Evolutionary conservation across 345 rosid species (phyloP).

Genomic region (Salix dunnii): DNA sequence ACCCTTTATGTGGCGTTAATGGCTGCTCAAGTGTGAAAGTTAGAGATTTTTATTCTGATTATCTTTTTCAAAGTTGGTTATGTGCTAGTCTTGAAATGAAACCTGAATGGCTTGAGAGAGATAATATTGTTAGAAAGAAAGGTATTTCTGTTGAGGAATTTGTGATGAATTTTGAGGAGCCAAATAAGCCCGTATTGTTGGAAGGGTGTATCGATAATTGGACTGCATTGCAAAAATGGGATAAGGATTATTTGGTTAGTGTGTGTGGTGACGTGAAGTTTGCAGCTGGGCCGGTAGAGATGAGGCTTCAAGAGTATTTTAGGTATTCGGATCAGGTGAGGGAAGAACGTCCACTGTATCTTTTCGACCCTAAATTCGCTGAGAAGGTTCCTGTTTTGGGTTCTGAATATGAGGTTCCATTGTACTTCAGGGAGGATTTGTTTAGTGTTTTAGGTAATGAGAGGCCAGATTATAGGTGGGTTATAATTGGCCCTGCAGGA

Average conservation of each 20-base stretch:
- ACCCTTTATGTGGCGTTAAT: conserved; percentile 34
- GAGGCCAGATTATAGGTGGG: conserved; percentile 93
- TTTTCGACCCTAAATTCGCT: conserved; percentile 86
- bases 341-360: conserved; percentile 93
- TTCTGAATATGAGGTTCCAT: conserved; percentile 69
- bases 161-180: conserved; percentile 64
- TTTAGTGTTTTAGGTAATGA: conserved; percentile 73
- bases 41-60: conserved; percentile 81
- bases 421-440: conserved; percentile 79
- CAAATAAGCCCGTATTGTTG: conserved; percentile 79
- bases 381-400: conserved; percentile 72
- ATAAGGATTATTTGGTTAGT: conserved; percentile 58
- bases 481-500: conserved; percentile 88
- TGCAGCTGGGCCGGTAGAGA: conserved; percentile 81
- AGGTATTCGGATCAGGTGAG: conserved; percentile 62
- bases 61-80: conserved; percentile 91
- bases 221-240: conserved; percentile 67
- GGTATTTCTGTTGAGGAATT: conserved; percentile 75
- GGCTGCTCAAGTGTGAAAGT: conserved; percentile 33
- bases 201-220: conserved; percentile 85
- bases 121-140: conserved; percentile 65
- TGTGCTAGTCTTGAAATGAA: conserved; percentile 98
- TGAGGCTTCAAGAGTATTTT: conserved; percentile 74
- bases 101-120: conserved; percentile 86
- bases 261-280: conserved; percentile 54